These are phyloP conservation scores for Eimeria nieschulzi DNA, from an alignment of 169 alveolate species.

Conservation along the genomic window DNA sequence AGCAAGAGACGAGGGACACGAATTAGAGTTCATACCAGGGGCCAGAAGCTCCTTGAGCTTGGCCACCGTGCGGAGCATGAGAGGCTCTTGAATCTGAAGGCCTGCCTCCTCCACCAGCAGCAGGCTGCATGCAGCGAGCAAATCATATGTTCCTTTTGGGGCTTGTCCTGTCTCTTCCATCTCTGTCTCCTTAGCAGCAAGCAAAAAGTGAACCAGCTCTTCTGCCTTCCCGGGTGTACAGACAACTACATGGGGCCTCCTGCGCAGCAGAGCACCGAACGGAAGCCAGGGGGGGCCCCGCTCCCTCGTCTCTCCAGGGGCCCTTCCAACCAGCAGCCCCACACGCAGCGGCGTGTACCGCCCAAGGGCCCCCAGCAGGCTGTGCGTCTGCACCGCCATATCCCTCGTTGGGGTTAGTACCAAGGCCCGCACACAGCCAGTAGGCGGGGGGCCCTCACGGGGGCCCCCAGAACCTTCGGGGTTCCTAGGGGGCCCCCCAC, in stretches of 20 bases:
- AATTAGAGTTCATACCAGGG: background rate
- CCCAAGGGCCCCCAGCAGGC: constrained; percentile 35
- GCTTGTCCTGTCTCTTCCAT: background rate
- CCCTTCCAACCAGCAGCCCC: constrained; percentile 42
- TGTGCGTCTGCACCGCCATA: constrained; percentile 56
- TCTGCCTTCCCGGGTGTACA: constrained; percentile 71
- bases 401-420: constrained; percentile 54
- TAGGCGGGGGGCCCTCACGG: background rate
- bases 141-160: background rate
- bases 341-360: constrained; percentile 65
- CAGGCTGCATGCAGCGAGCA: constrained; percentile 7
- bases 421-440: constrained; percentile 2
- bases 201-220: constrained; percentile 29
- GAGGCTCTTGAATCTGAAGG: constrained; percentile 36
- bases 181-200: background rate
- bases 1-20: too few relatives aligned
- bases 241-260: constrained; percentile 56
- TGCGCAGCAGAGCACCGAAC: constrained; percentile 5
- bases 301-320: constrained; percentile 27
- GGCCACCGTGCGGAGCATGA: constrained; percentile 5
- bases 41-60: constrained; percentile 25
- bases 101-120: constrained; percentile 56
- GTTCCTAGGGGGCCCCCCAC: background rate
- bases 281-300: constrained; percentile 54
- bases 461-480: constrained; percentile 22